phyloP scores from a whole-genome alignment of 2,329 filamentous ascomycete genomes.

The Graphiopsis chlorocephala region DNA sequence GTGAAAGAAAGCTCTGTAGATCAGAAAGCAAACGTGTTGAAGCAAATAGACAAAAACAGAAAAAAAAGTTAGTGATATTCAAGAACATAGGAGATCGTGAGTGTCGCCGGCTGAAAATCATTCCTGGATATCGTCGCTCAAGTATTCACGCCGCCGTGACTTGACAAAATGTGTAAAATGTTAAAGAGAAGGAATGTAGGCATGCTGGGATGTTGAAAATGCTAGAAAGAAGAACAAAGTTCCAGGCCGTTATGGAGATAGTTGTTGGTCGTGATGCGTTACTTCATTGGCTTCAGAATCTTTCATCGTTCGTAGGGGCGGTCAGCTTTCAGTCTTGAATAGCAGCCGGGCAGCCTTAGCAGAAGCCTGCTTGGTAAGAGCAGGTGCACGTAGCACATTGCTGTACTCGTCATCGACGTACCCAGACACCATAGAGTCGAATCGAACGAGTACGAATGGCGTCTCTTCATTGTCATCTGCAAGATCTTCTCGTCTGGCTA shows the following conservation, averaged over 20 bases:
- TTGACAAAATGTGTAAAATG: not conserved
- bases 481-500: not conserved
- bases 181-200: not conserved
- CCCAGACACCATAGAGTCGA: not conserved
- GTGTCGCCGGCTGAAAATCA: slow-evolving; percentile 8
- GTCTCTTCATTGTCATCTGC: not conserved
- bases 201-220: not conserved
- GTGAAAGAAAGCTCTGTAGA: not conserved
- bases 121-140: slow-evolving; percentile 11
- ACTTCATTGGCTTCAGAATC: not conserved
- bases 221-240: not conserved
- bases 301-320: not conserved
- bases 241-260: not conserved
- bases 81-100: slow-evolving; percentile 8
- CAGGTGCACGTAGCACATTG: slow-evolving; percentile 1
- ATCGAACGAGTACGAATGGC: slow-evolving; percentile 7
- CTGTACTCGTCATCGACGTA: not conserved
- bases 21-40: not conserved
- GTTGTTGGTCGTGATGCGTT: not conserved
- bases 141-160: not conserved
- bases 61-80: not conserved
- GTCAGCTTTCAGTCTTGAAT: not conserved
- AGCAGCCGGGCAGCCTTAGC: slow-evolving; percentile 3
- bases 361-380: not conserved
- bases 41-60: not conserved